Conservation (phyloP, 2,329 filamentous ascomycete species). For the Fusarium papillatum region DNA sequence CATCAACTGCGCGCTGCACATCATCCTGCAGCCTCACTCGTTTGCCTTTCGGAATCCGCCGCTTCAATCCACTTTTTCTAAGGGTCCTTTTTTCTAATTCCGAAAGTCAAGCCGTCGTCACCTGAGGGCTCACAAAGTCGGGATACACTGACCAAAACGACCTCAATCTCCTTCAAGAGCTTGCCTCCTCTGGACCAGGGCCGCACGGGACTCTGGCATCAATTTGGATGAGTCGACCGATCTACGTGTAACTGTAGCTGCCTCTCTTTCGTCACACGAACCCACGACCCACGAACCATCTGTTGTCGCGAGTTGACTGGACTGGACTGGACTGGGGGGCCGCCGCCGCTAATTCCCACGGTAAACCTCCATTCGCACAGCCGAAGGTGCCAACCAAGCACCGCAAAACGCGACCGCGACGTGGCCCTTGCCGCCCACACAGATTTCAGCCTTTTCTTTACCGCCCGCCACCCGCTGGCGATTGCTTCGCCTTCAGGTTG, state of each 20-base stretch:
- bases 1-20: conserved; percentile 7
- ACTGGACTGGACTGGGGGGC: neutral
- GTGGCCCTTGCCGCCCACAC: conserved; percentile 40
- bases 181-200: neutral
- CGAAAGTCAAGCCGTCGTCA: conserved; percentile 18
- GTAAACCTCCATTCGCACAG: conserved; percentile 19
- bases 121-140: neutral
- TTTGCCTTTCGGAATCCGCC: neutral
- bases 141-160: conserved; percentile 6
- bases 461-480: conserved; percentile 27
- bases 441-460: conserved; percentile 28
- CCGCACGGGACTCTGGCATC: conserved; percentile 20
- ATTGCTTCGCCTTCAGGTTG: conserved; percentile 22
- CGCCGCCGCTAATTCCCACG: conserved; percentile 29
- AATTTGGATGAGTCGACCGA: conserved; percentile 16
- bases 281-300: conserved; percentile 10
- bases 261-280: conserved; percentile 11
- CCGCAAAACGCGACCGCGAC: conserved; percentile 39
- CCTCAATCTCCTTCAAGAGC: conserved; percentile 16
- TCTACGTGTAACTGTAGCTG: conserved; percentile 21
- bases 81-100: conserved; percentile 21
- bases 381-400: conserved; percentile 14
- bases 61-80: conserved; percentile 17
- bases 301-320: neutral
- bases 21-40: conserved; percentile 12